These are phyloP conservation scores for Cymbopogon flexuosus DNA, from an alignment of 202 grass and related monocot species.

Conservation along the genomic window DNA sequence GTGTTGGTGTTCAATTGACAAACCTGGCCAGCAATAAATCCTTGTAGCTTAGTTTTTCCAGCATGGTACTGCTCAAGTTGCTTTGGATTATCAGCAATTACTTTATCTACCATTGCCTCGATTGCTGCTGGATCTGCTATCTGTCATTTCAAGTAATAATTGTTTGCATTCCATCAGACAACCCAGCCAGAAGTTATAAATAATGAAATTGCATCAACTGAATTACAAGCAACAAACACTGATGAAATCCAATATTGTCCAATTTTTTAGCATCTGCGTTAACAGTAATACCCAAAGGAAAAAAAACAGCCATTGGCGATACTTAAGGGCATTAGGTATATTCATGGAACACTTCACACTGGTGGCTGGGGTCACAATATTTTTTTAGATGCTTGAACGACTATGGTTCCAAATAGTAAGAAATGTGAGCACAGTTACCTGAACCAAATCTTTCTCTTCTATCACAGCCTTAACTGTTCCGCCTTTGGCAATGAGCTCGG, in stretches of 20 bases:
- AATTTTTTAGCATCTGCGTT: neutral
- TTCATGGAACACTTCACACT: neutral
- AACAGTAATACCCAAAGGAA: neutral
- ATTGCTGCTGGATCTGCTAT: slow-evolving; percentile 84
- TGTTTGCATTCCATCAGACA: neutral
- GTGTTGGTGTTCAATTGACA: neutral
- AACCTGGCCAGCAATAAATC: slow-evolving; percentile 88
- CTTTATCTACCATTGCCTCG: slow-evolving; percentile 74
- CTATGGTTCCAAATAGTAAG: slow-evolving; percentile 1
- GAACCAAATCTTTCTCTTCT: slow-evolving; percentile 90
- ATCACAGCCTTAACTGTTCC: slow-evolving; percentile 77
- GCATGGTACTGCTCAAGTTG: slow-evolving; percentile 86
- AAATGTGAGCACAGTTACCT: slow-evolving; percentile 43
- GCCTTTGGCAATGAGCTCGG: slow-evolving; percentile 75
- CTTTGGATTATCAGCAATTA: slow-evolving; percentile 71
- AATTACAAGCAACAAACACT: neutral
- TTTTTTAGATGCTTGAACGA: neutral
- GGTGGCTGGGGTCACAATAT: neutral
- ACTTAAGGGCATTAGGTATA: neutral
- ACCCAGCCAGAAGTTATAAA: slow-evolving; percentile 12
- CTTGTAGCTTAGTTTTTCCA: slow-evolving; percentile 81
- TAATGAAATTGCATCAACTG: slow-evolving; percentile 4
- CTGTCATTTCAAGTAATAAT: slow-evolving; percentile 42
- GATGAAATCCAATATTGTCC: neutral
- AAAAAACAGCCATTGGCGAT: neutral